Evolutionary conservation across 257 asterid genomes (phyloP).

Genomic region (Petrea volubilis): DNA sequence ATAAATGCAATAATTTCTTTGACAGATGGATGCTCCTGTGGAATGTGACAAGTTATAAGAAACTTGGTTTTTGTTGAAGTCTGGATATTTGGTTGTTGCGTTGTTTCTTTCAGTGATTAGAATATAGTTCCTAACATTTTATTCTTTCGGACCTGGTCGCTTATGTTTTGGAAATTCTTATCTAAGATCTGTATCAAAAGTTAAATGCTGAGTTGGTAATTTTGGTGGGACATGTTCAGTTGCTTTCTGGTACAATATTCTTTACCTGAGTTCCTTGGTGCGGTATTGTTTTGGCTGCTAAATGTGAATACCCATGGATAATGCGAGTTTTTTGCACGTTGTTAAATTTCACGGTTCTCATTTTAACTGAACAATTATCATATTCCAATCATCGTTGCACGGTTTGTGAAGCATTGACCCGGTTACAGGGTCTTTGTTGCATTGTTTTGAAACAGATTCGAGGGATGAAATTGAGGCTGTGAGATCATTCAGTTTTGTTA

Average conservation of each 20-base stretch:
- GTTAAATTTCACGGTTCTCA: too few species aligned
- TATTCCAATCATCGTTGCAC: too few species aligned
- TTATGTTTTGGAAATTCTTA: not conserved
- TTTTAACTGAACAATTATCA: too few species aligned
- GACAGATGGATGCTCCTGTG: constrained; percentile 23
- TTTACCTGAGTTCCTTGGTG: not conserved
- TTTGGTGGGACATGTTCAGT: not conserved
- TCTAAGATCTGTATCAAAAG: not conserved
- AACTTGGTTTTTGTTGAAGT: not conserved
- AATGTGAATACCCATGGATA: too few species aligned
- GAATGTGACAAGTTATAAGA: constrained; percentile 12
- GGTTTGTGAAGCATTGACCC: too few species aligned
- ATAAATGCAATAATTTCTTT: constrained; percentile 36
- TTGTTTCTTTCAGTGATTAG: not conserved
- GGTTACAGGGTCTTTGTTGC: too few species aligned
- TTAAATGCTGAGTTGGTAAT: not conserved
- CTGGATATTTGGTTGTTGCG: not conserved
- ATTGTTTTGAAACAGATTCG: too few species aligned
- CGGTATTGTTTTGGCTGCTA: too few species aligned
- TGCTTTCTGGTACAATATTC: not conserved
- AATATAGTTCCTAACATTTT: not conserved
- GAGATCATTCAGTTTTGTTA: too few species aligned
- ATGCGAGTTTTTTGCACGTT: too few species aligned
- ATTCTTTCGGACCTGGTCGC: not conserved
- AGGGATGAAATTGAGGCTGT: too few species aligned